Conservation (phyloP, 2,329 filamentous ascomycete genomes). For the Talaromyces albobiverticillius region DNA sequence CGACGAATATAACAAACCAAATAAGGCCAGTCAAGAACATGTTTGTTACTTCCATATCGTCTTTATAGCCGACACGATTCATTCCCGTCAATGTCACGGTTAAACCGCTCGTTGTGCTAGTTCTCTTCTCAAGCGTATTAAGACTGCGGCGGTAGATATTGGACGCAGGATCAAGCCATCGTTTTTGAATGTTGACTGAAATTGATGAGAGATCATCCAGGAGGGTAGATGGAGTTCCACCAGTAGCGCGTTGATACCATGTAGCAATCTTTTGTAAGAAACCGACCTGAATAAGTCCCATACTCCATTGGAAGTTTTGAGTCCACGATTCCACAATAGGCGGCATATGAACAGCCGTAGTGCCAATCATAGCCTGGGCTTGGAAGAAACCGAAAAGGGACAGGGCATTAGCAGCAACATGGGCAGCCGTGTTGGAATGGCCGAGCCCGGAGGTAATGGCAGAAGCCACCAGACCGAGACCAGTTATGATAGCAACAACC, state of each 20-base stretch:
- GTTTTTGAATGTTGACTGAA: slow-evolving; percentile 80
- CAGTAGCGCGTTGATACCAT: slow-evolving; percentile 94
- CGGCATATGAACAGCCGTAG: slow-evolving; percentile 76
- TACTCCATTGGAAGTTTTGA: slow-evolving; percentile 96
- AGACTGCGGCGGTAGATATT: slow-evolving; percentile 26
- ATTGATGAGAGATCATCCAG: slow-evolving; percentile 70
- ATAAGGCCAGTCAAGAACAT: slow-evolving; percentile 87
- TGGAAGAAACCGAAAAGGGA: slow-evolving; percentile 97
- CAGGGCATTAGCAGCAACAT: slow-evolving; percentile 88
- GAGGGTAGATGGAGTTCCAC: slow-evolving; percentile 76
- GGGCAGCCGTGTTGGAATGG: slow-evolving; percentile 89
- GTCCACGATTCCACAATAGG: slow-evolving; percentile 92
- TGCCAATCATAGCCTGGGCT: slow-evolving; percentile 84
- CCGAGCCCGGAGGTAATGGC: slow-evolving; percentile 86
- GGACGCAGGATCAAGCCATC: slow-evolving; percentile 45
- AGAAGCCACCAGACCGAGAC: slow-evolving; percentile 76
- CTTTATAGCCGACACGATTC: slow-evolving; percentile 81
- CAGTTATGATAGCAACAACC: slow-evolving; percentile 83
- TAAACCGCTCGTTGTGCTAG: slow-evolving; percentile 41
- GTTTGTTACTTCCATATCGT: slow-evolving; percentile 83
- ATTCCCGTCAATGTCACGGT: slow-evolving; percentile 70
- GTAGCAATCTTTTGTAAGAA: slow-evolving; percentile 88
- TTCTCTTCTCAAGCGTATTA: slow-evolving; percentile 54
- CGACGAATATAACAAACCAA: slow-evolving; percentile 83
- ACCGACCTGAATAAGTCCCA: slow-evolving; percentile 86